A percentile compares a stretch with the other conserved stretches of the same genome.
phyloP scores from a whole-genome alignment of 2,329 filamentous ascomycete genomes.

The Epichloe baconii region DNA sequence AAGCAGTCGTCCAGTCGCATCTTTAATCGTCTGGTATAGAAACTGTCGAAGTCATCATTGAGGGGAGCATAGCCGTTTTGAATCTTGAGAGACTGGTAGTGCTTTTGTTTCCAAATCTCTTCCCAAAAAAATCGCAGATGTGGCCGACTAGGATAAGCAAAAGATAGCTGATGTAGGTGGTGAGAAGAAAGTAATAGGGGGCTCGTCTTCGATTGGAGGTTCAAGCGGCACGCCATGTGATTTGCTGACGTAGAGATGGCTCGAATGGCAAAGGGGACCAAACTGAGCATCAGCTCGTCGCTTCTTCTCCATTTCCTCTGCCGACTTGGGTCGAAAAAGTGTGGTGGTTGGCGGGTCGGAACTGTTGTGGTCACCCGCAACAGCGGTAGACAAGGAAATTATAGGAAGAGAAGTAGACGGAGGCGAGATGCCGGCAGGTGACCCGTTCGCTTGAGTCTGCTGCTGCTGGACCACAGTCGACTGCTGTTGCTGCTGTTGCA shows the following conservation, averaged over 20 bases:
- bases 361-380: slow-evolving; percentile 57
- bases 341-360: slow-evolving; percentile 62
- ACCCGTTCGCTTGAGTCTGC: slow-evolving; percentile 19
- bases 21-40: slow-evolving; percentile 88
- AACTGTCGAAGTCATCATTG: slow-evolving; percentile 98
- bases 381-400: slow-evolving; percentile 82
- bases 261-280: slow-evolving; percentile 66
- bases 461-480: slow-evolving; percentile 4
- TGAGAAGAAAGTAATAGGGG: slow-evolving; percentile 95
- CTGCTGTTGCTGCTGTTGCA: slow-evolving; percentile 36
- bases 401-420: slow-evolving; percentile 71
- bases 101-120: slow-evolving; percentile 77
- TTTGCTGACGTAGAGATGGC: slow-evolving; percentile 79
- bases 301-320: slow-evolving; percentile 65
- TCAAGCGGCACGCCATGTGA: slow-evolving; percentile 71
- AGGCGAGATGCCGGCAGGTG: slow-evolving; percentile 52
- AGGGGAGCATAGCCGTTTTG: slow-evolving; percentile 80
- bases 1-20: slow-evolving; percentile 95
- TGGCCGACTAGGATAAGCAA: slow-evolving; percentile 93
- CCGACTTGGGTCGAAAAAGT: slow-evolving; percentile 77
- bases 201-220: slow-evolving; percentile 83
- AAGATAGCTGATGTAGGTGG: slow-evolving; percentile 96
- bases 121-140: slow-evolving; percentile 97
- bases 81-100: slow-evolving; percentile 69
- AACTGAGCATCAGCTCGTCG: slow-evolving; percentile 81